Base-by-base conservation (phyloP, 768 basidiomycete genomes). In the Rhizopogon roseolus region DNA sequence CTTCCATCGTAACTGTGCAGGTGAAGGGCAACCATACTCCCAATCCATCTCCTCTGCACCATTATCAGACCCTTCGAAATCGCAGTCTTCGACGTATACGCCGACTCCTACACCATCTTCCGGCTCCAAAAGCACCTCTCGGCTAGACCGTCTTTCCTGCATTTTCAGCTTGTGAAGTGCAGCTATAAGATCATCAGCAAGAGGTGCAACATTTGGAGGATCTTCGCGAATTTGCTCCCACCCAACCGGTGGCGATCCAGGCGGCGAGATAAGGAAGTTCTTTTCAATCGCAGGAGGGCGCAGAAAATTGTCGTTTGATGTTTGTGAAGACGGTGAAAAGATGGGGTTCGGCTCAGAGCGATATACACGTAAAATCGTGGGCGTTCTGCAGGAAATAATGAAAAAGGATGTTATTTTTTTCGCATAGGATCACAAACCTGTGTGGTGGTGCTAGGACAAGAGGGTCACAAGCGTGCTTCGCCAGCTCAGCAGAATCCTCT, bases 241-340 rank as follows among this genome's bases (percentile, higher is more conserved):
- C 3, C 95, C 97, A 1, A 95, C 85, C 0, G 97, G 97, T 0
- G 97, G 97, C 0, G 94, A 97, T 5, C 97, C 97, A 4, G 97
- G 97, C 0, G 97, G 97, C 0, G 97, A 98, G 58, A 99, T 95
- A 44, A 99, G 79, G 72, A 98, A 98, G 72, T 98, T 98, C 71
- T 93, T 93, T 61, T 94, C 89, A 38, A 85, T 60, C 0, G 79
- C 71, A 0, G 96, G 96, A 0, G 94, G 93, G 40, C 77, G 81
- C 36, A 95, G 80, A 58, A 58, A 61, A 44, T 64, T 60, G 42
- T 59, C 63, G 29, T 63, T 53, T 16, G 63, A 57, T 1, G 66
- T 67, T 11, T 58, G 65, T 3, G 66, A 61, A 4, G 66, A 69
- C 13, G 50, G 67, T 54, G 68, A 69, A 51, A 78, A 72, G 45